Evolutionary conservation across 78 protist genomes (phyloP), one percentile per base, ranked within the genome.

Genomic region (Diacronema lutheri): DNA sequence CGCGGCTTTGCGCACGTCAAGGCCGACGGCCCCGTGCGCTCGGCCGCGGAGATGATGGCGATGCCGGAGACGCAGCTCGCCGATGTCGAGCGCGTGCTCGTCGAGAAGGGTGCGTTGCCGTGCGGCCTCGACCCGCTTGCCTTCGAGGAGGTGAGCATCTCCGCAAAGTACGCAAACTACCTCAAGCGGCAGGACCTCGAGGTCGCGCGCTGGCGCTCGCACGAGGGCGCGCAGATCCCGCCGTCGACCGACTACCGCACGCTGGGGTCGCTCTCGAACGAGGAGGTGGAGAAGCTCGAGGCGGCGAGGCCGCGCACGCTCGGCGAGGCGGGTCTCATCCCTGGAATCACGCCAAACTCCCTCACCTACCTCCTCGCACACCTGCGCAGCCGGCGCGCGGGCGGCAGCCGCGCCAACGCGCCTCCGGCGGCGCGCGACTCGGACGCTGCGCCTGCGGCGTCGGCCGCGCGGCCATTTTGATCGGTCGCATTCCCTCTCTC

Each of bases 221-320:
- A 1, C n/a, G 79, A 11, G n/a, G 57, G 19, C 37, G 10, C 40
- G 89, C 29, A 13, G 16, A 0, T 86, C 16, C 87, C 86, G 13
- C 56, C 23, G 12, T 26, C 4, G 19, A 56, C 79, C 55, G 85
- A 80, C 26, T 86, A 84, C 68, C 11, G 7, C 44, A 0, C 74
- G 19, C 29, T 88, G 20, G 23, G 35, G 2, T 50, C 16, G 38
- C 84, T 88, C 41, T 69, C 84, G 19, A 0, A 0, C 46, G 91
- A 88, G 38, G 91, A 88, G 87, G 37, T 31, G 41, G 73, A 81
- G 69, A 88, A 88, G 33, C 84, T 88, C n/a, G 25, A 7, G 10
- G 44, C 19, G 29, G 46, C 1, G 72, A 21, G 72, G 25, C 85
- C 85, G 56, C 26, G n/a, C 35, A 61, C 85, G 55, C 1, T 81